Base-by-base conservation (phyloP, 176 grass and related monocot species). In the Oryza glumipatula region DNA sequence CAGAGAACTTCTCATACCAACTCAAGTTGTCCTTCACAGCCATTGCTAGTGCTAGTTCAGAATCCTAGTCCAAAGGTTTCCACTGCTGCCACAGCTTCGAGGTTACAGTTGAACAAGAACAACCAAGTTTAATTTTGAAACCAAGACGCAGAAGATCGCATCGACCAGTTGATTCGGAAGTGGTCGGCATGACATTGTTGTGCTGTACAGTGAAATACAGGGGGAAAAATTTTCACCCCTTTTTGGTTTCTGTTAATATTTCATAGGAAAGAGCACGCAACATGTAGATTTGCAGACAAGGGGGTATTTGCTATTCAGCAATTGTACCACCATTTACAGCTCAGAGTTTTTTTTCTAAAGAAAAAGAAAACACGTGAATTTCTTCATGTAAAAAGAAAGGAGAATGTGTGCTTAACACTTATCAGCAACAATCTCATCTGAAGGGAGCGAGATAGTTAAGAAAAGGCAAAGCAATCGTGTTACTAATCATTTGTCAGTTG, bases 21-120 rank as follows among this genome's bases (percentile, higher is more conserved):
- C 76, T 84, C 83, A 14, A 76, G 76, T 22, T 83, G 67, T 60
- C 65, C 90, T 67, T 79, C 72, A 1, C 83, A 95, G 22, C 93
- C 93, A 23, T 56, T 92, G 67, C 80, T 95, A 58, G 90, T 95
- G 35, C 86, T 95, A 56, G 90, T 95, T 90, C 93, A 95, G 81
- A 95, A 92, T 67, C 90, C 90, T 51, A 78, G 88, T 56, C 74
- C 82, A 9, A 87, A 58, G 63, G 49, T 83, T 63, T 76, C 49
- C 23, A 30, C 35, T 74, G 71, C 47, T 11, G 64, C 58, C 22
- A 44, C 68, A 74, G 35, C 68, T 78, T 56, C 79, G 17, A 77
- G 58, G 80, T 44, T 80, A 70, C 76, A 80, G 63, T 68, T 90
- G 68, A 81, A 83, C 38, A 79, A 60, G 72, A 45, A 86, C 26